Base-by-base conservation (phyloP, 257 asterid genomes). In the Solanum bulbocastanum region DNA sequence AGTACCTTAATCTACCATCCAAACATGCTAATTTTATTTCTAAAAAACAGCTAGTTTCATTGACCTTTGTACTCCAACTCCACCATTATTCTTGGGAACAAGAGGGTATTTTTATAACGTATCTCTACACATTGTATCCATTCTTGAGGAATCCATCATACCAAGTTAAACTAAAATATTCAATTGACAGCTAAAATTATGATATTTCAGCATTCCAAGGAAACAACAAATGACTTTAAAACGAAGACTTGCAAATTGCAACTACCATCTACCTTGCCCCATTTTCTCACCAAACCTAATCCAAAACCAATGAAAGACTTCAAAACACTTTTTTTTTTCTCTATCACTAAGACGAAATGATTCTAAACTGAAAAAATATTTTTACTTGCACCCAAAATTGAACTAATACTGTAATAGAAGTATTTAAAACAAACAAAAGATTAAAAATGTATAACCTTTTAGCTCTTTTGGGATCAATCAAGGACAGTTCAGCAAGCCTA, bases 381-480 rank as follows among this genome's bases (percentile, higher is more conserved):
- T n/a, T 40, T 5, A 40, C 14, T 78, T 79, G 37, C 39, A 44
- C 60, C 14, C n/a, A 15, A 79, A 79, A 25, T 8, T 79, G 49
- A 1, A 83, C 65, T 33, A 44, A 76, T 9, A 27, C 7, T 7
- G 56, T 1, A 76, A 5, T 13, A 52, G 49, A 62, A n/a, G 39
- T 65, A 27, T 0, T 68, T 30, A 23, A 68, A 33, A 23, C 10
- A 56, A 8, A 12, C 23, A 15, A 42, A 60, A 32, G 11, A 49
- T 13, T 40, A 4, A 88, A 22, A 42, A 60, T 13, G 35, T 71
- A n/a, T 71, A 88, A 96, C 99, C 99, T 95, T 88, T 97, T 97
- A 3, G 99, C 99, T 90, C 98, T 93, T 90, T 93, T 97, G 37
- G 99, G 99, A 93, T 97, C 99, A 86, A 96, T 91, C 91, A 94